A percentile compares a stretch with the other conserved stretches of the same genome.
phyloP scores from a whole-genome alignment of 345 rosid genomes.

The Nasturtium officinale region DNA sequence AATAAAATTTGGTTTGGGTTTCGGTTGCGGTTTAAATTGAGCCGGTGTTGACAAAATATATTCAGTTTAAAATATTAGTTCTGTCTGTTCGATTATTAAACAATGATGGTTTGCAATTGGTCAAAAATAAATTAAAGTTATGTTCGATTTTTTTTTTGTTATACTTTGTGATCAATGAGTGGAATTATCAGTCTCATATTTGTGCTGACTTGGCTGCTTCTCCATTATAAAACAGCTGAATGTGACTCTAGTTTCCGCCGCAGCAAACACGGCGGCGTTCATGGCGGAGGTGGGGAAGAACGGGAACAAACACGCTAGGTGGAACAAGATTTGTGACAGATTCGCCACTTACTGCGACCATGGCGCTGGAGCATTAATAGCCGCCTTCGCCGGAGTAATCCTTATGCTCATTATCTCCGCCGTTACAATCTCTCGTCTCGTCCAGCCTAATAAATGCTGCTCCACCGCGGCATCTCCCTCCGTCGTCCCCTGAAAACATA shows the following conservation, averaged over 20 bases:
- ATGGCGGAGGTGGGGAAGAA: constrained; percentile 83
- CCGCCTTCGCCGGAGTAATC: constrained; percentile 62
- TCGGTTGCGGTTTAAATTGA: too few relatives aligned
- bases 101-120: too few relatives aligned
- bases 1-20: too few relatives aligned
- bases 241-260: constrained; percentile 63
- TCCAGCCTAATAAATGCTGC: constrained; percentile 26
- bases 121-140: too few relatives aligned
- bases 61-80: too few relatives aligned
- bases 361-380: constrained; percentile 69
- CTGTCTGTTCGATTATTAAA: too few relatives aligned
- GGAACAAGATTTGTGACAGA: constrained; percentile 81
- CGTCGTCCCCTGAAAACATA: constrained; percentile 18
- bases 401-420: constrained; percentile 62
- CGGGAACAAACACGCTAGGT: constrained; percentile 85
- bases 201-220: constrained; percentile 26
- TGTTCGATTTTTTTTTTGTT: too few relatives aligned
- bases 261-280: constrained; percentile 71
- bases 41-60: too few relatives aligned
- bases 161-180: too few relatives aligned
- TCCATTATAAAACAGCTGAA: constrained; percentile 51
- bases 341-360: constrained; percentile 67
- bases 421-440: constrained; percentile 58
- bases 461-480: constrained; percentile 30
- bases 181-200: background rate